Evolutionary conservation across 345 rosid genomes (phyloP), one percentile per base, ranked within the genome.

Genomic region (Microcos paniculata): DNA sequence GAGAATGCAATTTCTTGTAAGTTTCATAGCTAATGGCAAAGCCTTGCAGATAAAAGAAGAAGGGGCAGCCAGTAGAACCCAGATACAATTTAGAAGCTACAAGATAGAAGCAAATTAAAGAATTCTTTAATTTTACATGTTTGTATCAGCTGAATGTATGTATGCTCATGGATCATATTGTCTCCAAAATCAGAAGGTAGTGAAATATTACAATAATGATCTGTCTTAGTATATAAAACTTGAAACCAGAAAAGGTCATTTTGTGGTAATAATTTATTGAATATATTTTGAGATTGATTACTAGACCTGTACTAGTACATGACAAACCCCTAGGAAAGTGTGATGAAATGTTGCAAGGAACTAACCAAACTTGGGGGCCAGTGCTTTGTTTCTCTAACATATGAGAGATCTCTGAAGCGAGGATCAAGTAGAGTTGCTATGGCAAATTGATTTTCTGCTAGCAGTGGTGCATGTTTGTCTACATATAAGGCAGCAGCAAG

Each of bases 291-390:
- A 42, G 45, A 42, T 42, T 42, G 45, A 42, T 42, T 5, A 42
- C 45, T 42, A 42, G 45, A 1, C 45, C 9, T 42, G 10, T 42
- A 42, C 18, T 23, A 48, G 16, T 26, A 48, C 28, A 67, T 75
- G 18, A 4, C 1, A 38, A 35, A 31, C 66, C 21, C 18, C 78
- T 81, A 86, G 3, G 86, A 83, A 75, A 87, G 88, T 9, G 90
- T 86, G 80, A 89, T 86, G 80, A 86, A 89, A 51, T 82, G 86
- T 78, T 77, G 82, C 73, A 87, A 83, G 19, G 87, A 87, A 76
- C 85, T 86, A 74, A 89, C 82, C 86, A 89, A 81, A 83, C 93
- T 87, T 4, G 93, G 90, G 51, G 93, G 93, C 91, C 91, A 87
- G 56, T 89, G 90, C 84, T 86, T 89, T 0, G 82, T 86, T 61